Evolutionary conservation across 108 stramenopile genomes (phyloP).

Genomic region (Nannochloropsis gaditana): DNA sequence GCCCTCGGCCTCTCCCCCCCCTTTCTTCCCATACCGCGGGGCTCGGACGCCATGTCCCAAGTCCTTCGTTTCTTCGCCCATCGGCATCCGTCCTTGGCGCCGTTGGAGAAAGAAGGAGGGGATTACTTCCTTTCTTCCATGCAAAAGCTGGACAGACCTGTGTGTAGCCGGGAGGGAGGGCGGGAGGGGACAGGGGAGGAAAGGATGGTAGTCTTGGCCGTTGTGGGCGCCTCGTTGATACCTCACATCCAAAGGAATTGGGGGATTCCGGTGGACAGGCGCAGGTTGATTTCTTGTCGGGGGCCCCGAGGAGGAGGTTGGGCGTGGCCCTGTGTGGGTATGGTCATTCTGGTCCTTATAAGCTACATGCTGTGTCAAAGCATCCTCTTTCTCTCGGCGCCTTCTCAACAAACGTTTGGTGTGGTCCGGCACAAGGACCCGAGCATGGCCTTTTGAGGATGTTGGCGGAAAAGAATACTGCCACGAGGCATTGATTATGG

Average conservation of each 20-base stretch:
- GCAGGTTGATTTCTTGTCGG: neutral
- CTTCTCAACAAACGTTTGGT: neutral
- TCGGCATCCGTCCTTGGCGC: neutral
- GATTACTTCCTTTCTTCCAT: neutral
- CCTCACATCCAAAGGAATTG: neutral
- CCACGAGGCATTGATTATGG: no score
- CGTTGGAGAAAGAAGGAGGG: neutral
- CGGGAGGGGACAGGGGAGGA: neutral
- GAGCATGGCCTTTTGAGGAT: neutral
- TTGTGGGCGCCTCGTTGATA: neutral
- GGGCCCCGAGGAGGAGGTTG: neutral
- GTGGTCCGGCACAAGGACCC: neutral
- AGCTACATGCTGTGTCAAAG: constrained; percentile 10
- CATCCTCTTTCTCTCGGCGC: neutral
- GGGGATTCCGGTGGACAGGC: neutral
- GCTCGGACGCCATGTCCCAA: neutral
- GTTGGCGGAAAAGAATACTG: neutral
- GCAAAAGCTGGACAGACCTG: neutral
- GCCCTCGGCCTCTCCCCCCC: neutral
- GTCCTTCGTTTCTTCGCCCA: neutral
- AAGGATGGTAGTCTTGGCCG: neutral
- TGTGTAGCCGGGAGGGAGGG: neutral
- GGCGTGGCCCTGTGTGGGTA: neutral
- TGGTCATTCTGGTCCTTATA: neutral
- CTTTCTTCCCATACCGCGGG: neutral